phyloP scores from a whole-genome alignment of 345 rosid species.

The Linum usitatissimum region DNA sequence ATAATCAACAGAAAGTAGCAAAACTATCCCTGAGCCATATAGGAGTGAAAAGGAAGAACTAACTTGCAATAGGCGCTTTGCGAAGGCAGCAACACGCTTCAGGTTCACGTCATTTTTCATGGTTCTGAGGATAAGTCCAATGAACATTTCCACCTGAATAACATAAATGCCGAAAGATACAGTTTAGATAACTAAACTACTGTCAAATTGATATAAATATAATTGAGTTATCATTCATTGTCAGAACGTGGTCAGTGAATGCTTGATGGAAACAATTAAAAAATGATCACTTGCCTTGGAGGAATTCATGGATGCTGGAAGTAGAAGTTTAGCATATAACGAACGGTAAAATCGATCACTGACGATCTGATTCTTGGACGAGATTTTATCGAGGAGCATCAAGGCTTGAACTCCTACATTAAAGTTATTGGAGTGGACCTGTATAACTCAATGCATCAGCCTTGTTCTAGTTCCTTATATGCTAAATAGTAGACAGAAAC shows the following conservation, averaged over 20 bases:
- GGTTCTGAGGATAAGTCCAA: conserved; percentile 82
- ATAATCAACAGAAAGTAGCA: conserved; percentile 1
- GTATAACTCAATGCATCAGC: conserved; percentile 18
- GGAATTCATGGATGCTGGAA: conserved; percentile 83
- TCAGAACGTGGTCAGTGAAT: neutral
- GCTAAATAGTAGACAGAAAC: neutral
- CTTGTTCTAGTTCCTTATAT: neutral
- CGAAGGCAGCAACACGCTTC: conserved; percentile 78
- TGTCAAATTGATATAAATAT: too few relatives aligned
- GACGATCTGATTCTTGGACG: conserved; percentile 86
- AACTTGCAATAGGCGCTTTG: conserved; percentile 92
- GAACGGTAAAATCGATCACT: conserved; percentile 95
- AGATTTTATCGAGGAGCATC: conserved; percentile 95
- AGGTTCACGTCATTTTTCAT: conserved; percentile 84
- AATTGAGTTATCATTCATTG: neutral
- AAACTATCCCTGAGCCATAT: neutral
- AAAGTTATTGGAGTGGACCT: conserved; percentile 92
- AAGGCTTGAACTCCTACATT: conserved; percentile 89
- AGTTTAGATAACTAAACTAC: too few relatives aligned
- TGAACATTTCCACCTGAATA: conserved; percentile 83
- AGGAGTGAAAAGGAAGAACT: neutral
- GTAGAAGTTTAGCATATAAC: conserved; percentile 79
- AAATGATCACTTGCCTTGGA: conserved; percentile 59
- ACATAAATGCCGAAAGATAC: neutral
- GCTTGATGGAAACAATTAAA: neutral